Base-by-base conservation (phyloP, 345 rosid species). In the Dimocarpus longan region DNA sequence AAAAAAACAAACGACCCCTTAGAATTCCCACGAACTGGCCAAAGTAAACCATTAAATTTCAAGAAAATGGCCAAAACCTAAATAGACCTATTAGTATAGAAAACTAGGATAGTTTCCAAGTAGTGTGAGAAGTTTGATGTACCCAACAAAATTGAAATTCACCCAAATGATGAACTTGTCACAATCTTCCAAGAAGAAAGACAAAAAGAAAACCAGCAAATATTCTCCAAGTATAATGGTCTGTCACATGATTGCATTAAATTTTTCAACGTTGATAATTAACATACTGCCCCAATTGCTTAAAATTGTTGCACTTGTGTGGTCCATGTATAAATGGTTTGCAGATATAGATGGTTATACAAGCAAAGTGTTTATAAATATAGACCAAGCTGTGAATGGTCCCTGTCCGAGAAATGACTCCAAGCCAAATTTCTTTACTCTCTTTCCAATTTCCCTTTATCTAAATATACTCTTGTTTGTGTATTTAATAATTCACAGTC, bases 101-200 rank as follows among this genome's bases (percentile, higher is more conserved):
- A 22, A 73, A 44, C 8, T 62, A 54, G 10, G 68, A 32, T 32
- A 40, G 43, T 63, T 44, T 16, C 6, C 43, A 62, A 50, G 10
- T 9, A 12, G 4, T 15, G 46, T 24, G 60, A 44, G 32, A 32
- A 13, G 43, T 63, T 63, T 74, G 69, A 10, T 74, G 37, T 32
- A 32, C 37, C 37, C 37, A 32, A 3, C 37, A 32, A 32, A 32
- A 32, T 32, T 32, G 37, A 32, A 32, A 32, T 1, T 43, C 68
- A 24, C 43, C 69, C 26, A 63, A 73, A 60, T 21, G 54, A 9
- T 42, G 67, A 54, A 42, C 4, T 60, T n/a, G 76, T 59, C 76
- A 59, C 76, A 26, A 59, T 73, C 76, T 73, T 59, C 37, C 50
- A 11, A 21, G 24, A 26, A 28, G 26, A 26, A 74, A 74, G 43